Evolutionary conservation across 768 basidiomycete species (phyloP).

Genomic region (Suillus cothurnatus): DNA sequence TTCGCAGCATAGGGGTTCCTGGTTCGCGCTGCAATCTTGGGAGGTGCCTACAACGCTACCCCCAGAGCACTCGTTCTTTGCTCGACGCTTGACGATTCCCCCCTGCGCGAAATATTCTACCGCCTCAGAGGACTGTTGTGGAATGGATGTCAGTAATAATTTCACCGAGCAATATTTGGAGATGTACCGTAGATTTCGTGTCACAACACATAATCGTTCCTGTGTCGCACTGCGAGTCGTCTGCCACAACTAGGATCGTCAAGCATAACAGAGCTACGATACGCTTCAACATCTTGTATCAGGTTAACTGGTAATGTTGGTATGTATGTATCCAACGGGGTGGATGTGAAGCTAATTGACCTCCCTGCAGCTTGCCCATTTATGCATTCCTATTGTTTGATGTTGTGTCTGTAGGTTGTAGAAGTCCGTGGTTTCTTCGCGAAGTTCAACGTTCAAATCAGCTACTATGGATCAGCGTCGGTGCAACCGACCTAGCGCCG

Average conservation of each 20-base stretch:
- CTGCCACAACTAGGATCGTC: conserved; percentile 2
- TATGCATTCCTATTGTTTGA: background rate
- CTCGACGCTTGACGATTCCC: conserved; percentile 9
- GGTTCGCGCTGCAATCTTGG: conserved; percentile 19
- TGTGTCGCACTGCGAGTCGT: conserved; percentile 14
- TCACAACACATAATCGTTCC: conserved; percentile 17
- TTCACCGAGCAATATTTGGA: background rate
- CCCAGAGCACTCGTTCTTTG: conserved; percentile 10
- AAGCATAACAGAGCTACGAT: conserved; percentile 7
- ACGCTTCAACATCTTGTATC: background rate
- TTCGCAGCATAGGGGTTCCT: conserved; percentile 41
- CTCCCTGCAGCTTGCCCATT: background rate
- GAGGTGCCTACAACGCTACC: conserved; percentile 10
- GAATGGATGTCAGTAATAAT: background rate
- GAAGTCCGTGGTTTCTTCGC: conserved; percentile 1
- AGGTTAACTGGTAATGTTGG: background rate
- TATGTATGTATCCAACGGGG: background rate
- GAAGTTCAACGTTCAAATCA: background rate
- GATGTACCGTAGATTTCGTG: conserved; percentile 7
- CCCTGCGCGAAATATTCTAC: conserved; percentile 9
- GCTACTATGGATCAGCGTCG: background rate
- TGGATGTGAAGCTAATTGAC: background rate
- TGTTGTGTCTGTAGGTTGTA: background rate
- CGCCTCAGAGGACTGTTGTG: background rate
- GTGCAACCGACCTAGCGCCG: background rate